phyloP scores from a whole-genome alignment of 352 stramenopile genomes.

The Phytopythium aichiense region DNA sequence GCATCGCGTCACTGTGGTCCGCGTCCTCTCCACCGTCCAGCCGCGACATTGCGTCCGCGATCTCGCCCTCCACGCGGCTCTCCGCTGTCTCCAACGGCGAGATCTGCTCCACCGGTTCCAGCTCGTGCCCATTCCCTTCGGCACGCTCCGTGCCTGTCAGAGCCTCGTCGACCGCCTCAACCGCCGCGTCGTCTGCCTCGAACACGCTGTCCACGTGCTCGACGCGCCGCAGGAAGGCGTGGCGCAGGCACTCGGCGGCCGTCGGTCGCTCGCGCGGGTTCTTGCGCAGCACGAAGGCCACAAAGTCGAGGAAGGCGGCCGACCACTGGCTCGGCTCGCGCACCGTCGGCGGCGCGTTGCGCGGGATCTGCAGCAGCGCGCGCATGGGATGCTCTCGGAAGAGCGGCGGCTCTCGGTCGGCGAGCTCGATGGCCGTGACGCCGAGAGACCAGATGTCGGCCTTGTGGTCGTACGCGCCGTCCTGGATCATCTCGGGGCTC shows the following conservation, averaged over 20 bases:
- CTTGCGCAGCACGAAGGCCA: slow-evolving; percentile 79
- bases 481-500: slow-evolving; percentile 92
- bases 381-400: slow-evolving; percentile 90
- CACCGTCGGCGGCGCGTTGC: slow-evolving; percentile 77
- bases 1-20: neutral
- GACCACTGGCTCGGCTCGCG: slow-evolving; percentile 75
- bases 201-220: slow-evolving; percentile 36
- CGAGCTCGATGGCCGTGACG: slow-evolving; percentile 90
- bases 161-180: neutral
- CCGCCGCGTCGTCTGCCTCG: slow-evolving; percentile 4
- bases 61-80: slow-evolving; percentile 9
- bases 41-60: neutral
- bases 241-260: slow-evolving; percentile 87
- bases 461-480: slow-evolving; percentile 90
- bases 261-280: slow-evolving; percentile 66
- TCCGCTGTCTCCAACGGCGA: neutral
- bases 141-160: too few relatives aligned
- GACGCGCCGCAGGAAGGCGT: slow-evolving; percentile 79
- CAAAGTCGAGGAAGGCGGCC: slow-evolving; percentile 75
- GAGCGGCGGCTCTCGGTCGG: slow-evolving; percentile 87
- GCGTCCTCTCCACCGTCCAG: neutral
- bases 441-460: slow-evolving; percentile 90
- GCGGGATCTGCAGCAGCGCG: slow-evolving; percentile 70
- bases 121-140: neutral
- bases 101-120: too few relatives aligned